Percentiles rank a stretch among this genome's conserved stretches.
Evolutionary conservation across 371 early-diverging fungal species (phyloP).

Genomic region (Pancytospora philotis): DNA sequence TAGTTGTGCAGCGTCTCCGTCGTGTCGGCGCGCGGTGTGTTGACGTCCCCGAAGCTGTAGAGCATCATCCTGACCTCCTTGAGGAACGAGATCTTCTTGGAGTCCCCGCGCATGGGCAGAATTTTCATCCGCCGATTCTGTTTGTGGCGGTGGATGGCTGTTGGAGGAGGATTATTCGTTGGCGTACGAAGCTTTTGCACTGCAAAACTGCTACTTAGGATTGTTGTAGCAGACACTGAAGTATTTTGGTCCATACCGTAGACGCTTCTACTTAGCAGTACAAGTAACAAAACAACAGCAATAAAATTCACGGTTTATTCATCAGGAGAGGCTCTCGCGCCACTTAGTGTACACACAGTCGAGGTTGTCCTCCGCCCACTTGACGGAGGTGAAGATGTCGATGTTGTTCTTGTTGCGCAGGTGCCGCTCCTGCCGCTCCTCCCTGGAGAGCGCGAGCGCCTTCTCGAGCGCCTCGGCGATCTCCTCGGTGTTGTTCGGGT

Average conservation of each 20-base stretch:
- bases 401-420: conserved; percentile 80
- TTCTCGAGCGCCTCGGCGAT: conserved; percentile 74
- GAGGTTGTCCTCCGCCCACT: conserved; percentile 69
- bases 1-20: conserved; percentile 81
- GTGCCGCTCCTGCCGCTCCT: conserved; percentile 69
- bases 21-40: conserved; percentile 76
- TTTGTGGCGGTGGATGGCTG: too few relatives aligned
- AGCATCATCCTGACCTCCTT: conserved; percentile 70
- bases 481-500: conserved; percentile 94
- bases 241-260: too few relatives aligned
- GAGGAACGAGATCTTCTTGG: conserved; percentile 51
- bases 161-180: too few relatives aligned
- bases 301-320: too few relatives aligned
- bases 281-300: too few relatives aligned
- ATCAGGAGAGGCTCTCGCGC: neutral
- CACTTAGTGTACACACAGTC: neutral
- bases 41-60: conserved; percentile 89
- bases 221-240: too few relatives aligned
- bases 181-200: too few relatives aligned
- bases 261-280: too few relatives aligned
- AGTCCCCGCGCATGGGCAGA: too few relatives aligned
- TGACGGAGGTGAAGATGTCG: conserved; percentile 84
- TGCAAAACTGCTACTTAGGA: too few relatives aligned
- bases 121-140: too few relatives aligned
- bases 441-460: conserved; percentile 77